Percentiles rank a stretch among this genome's conserved stretches.
These are phyloP conservation scores for Dendrobium officinale DNA, from an alignment of 106 monocot genomes.

Conservation along the genomic window DNA sequence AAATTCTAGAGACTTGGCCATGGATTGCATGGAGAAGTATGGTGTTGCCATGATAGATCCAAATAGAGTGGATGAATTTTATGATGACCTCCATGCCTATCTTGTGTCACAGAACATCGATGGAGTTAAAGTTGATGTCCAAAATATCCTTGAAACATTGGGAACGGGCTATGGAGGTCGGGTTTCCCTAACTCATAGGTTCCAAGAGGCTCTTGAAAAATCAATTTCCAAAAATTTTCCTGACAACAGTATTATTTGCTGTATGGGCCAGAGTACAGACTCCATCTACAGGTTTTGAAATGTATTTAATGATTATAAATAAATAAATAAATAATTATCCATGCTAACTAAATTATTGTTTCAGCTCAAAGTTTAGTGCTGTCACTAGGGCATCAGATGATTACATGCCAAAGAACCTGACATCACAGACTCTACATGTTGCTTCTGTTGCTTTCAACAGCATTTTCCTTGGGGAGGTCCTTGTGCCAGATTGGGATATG, in stretches of 20 bases:
- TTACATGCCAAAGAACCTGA: constrained; percentile 25
- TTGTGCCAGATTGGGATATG: constrained; percentile 57
- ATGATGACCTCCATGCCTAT: constrained; percentile 43
- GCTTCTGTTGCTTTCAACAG: constrained; percentile 41
- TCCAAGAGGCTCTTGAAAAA: constrained; percentile 35
- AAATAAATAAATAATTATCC: background rate
- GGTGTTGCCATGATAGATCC: constrained; percentile 38
- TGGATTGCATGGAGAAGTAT: constrained; percentile 47
- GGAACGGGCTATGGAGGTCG: constrained; percentile 25
- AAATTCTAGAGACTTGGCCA: constrained; percentile 27
- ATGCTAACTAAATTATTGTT: background rate
- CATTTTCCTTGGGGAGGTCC: constrained; percentile 40
- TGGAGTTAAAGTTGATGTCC: constrained; percentile 50
- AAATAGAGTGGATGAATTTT: constrained; percentile 23
- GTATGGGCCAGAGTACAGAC: constrained; percentile 41
- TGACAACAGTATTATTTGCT: constrained; percentile 42
- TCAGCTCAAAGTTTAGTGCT: constrained; percentile 40
- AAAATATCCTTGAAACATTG: constrained; percentile 42
- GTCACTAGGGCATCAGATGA: constrained; percentile 50
- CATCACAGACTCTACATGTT: constrained; percentile 40
- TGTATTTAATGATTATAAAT: background rate
- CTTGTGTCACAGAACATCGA: constrained; percentile 36
- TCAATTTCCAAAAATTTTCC: constrained; percentile 34
- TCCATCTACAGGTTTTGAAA: constrained; percentile 32
- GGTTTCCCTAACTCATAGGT: constrained; percentile 26